Conservation (phyloP, 108 stramenopile species). For the Nitzschia sp. region DNA sequence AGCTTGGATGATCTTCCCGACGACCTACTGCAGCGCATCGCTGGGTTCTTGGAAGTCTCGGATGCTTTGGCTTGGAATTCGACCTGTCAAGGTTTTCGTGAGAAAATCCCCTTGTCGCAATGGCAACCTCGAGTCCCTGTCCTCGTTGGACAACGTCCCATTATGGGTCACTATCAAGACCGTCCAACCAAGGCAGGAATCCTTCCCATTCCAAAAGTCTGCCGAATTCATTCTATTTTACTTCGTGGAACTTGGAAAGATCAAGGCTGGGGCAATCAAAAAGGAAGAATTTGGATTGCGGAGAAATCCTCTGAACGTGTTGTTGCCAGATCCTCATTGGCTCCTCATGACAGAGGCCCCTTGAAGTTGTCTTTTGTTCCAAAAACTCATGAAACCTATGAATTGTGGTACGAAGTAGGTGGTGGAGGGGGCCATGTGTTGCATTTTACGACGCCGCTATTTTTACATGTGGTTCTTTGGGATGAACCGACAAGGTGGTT, state of each 20-base stretch:
- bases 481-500: not conserved
- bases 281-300: constrained; percentile 10
- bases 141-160: not conserved
- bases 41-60: constrained; percentile 4
- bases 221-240: constrained; percentile 8
- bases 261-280: constrained; percentile 25
- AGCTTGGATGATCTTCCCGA: constrained; percentile 3
- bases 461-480: not conserved
- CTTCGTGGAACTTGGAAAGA: constrained; percentile 13
- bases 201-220: constrained; percentile 6
- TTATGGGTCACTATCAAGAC: not conserved
- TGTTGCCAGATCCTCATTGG: not conserved
- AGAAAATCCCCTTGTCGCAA: not conserved
- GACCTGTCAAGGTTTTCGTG: not conserved
- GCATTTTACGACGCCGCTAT: constrained; percentile 6
- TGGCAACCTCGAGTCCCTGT: not conserved
- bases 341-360: not conserved
- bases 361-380: not conserved
- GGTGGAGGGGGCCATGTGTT: constrained; percentile 8
- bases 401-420: constrained; percentile 3
- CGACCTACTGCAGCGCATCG: not conserved
- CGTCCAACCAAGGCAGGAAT: not conserved
- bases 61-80: not conserved
- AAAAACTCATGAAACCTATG: not conserved
- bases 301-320: not conserved